These are phyloP conservation scores for Phytophthora tentaculata DNA, from an alignment of 352 stramenopile species.

Conservation along the genomic window DNA sequence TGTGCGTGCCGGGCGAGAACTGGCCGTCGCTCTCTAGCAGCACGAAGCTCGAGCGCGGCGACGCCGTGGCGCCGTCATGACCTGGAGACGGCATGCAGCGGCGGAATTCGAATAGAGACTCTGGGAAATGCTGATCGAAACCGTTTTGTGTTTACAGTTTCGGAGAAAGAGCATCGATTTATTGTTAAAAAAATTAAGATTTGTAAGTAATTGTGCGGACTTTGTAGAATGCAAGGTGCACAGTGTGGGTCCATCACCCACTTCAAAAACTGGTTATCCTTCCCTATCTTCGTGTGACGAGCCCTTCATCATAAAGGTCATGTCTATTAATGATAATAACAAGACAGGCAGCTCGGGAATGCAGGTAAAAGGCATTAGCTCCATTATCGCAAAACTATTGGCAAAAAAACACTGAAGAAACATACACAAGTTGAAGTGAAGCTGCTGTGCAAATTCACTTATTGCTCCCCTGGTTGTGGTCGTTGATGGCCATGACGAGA, in stretches of 20 bases:
- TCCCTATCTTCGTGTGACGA: too few species aligned
- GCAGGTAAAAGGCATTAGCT: neutral
- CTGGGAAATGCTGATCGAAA: slow-evolving; percentile 26
- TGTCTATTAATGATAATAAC: too few species aligned
- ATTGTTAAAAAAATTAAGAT: neutral
- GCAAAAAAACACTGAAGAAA: slow-evolving; percentile 9
- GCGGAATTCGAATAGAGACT: slow-evolving; percentile 10
- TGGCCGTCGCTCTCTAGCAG: slow-evolving; percentile 56
- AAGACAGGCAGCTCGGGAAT: too few species aligned
- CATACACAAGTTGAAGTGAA: slow-evolving; percentile 22
- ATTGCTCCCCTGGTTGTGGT: slow-evolving; percentile 26
- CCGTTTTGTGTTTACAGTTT: slow-evolving; percentile 2
- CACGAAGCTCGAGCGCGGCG: slow-evolving; percentile 68
- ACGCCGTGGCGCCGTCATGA: slow-evolving; percentile 22
- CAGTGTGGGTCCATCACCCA: too few species aligned
- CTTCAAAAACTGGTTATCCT: too few species aligned
- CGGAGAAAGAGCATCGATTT: too few species aligned
- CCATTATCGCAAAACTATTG: slow-evolving; percentile 9
- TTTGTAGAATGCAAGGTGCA: too few species aligned
- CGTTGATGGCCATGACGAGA: slow-evolving; percentile 38
- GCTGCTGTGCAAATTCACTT: slow-evolving; percentile 4
- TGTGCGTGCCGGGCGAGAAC: slow-evolving; percentile 36
- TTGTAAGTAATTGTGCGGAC: slow-evolving; percentile 16
- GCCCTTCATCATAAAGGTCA: too few species aligned
- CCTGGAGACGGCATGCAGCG: slow-evolving; percentile 23